Conservation (phyloP, 495 filamentous ascomycete genomes). For the Aspergillus sclerotioniger region DNA sequence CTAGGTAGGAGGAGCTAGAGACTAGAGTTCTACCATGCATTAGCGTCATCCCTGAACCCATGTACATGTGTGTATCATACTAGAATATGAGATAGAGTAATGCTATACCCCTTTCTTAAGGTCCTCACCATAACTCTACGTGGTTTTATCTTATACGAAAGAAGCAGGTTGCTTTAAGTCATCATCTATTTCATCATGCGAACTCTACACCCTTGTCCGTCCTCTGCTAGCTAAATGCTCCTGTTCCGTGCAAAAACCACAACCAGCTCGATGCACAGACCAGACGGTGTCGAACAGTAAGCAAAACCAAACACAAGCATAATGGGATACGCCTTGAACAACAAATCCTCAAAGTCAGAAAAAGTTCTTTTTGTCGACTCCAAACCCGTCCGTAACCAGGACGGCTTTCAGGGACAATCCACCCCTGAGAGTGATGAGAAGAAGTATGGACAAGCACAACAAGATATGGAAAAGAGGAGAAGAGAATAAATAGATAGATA, state of each 20-base stretch:
- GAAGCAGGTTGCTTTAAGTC: slow-evolving; percentile 1
- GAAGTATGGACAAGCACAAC: slow-evolving; percentile 22
- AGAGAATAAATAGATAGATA: slow-evolving; percentile 22
- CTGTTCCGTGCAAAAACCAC: slow-evolving; percentile 11
- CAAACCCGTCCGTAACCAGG: slow-evolving; percentile 16
- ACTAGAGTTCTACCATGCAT: not conserved
- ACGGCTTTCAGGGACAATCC: slow-evolving; percentile 11
- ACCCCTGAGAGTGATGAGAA: slow-evolving; percentile 11
- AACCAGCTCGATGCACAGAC: slow-evolving; percentile 13
- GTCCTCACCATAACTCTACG: not conserved
- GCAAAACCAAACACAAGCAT: slow-evolving; percentile 17
- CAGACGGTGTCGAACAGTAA: slow-evolving; percentile 15
- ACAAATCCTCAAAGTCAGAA: slow-evolving; percentile 10
- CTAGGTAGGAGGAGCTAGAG: too few species aligned
- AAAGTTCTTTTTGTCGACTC: slow-evolving; percentile 22
- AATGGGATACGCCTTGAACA: slow-evolving; percentile 19
- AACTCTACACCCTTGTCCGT: slow-evolving; percentile 14
- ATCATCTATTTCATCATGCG: slow-evolving; percentile 26
- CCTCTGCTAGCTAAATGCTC: slow-evolving; percentile 12
- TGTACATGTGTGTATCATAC: slow-evolving; percentile 1
- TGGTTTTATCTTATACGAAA: not conserved
- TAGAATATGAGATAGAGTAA: slow-evolving; percentile 11
- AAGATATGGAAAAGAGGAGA: slow-evolving; percentile 19
- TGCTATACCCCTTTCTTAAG: slow-evolving; percentile 11
- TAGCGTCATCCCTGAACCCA: not conserved